Evolutionary conservation across 1,139 yeast genomes (phyloP), one percentile per base, ranked within the genome.

Genomic region (Geotrichum citri-aurantii): DNA sequence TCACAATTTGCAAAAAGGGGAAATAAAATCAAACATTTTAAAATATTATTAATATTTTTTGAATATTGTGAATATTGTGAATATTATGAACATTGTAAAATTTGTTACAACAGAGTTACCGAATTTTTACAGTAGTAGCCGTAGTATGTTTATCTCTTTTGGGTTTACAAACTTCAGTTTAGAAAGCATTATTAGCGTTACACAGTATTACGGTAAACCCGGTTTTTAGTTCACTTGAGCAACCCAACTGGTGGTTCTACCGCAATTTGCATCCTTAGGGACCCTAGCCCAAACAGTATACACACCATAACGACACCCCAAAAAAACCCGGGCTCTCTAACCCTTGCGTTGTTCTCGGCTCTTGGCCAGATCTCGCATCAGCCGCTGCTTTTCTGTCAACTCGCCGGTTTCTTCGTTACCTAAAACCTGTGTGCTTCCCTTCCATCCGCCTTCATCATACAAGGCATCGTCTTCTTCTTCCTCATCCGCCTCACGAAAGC

Each of bases 381-480:
- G 60, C 12, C 63, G 63, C 46, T 64, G 63, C 48, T 65, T 54
- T 10, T 62, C 60, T 21, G 61, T 64, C 23, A 55, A 50, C 12
- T 31, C 60, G 27, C 48, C 48, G n/a, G 21, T 29, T 26, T 47
- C 54, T 14, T 55, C 59, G 23, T 55, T 24, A 14, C 57, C 57
- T 7, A 50, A 33, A 48, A 48, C 37, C 56, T 55, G 53, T 23
- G 52, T 52, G 37, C 56, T 46, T 17, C 71, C 71, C 50, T 62
- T 59, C 66, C 67, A 65, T 17, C 71, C 71, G 4, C 72, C 72
- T 19, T 64, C 68, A 57, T 68, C 71, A n/a, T 63, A 65, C 24
- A 63, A 55, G 29, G 58, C 50, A 17, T 61, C 63, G 37, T 64
- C 65, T 10, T 62, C 60, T 31, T 62, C 61, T 40, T 61, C 56